Evolutionary conservation across 768 basidiomycete species (phyloP), one percentile per base, ranked within the genome.

Genomic region (Tubosaeta sp.): DNA sequence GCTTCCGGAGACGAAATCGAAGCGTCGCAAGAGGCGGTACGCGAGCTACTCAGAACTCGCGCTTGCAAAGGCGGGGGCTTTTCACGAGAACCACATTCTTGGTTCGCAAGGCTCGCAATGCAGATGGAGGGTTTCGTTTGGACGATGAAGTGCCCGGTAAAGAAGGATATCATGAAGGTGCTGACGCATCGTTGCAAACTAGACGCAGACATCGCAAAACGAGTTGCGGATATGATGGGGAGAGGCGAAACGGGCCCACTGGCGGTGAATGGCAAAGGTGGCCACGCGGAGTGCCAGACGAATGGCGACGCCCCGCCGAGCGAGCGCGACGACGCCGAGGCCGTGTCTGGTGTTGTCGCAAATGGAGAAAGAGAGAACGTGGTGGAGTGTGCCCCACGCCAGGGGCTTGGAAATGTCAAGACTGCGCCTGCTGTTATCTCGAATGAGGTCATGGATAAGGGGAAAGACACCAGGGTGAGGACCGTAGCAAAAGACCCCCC

Each of bases 161-260:
- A 42, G 46, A 66, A 37, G 50, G 54, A 68, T 11, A 22, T 62
- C 2, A 6, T 61, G 43, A 46, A 49, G 31, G 48, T 60, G 33
- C 52, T 67, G 48, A 59, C 48, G 26, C 16, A 46, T 22, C 66
- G 66, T 12, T 67, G 67, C 43, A 58, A 56, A 39, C 51, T 69
- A 53, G 60, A 64, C 25, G 45, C 46, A 13, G 66, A 64, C 5
- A 64, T 61, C 2, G 66, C 66, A 11, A 56, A 41, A 39, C 55
- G 27, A 43, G 53, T 67, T 9, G 66, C 48, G n/a, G 46, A 48
- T 6, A 55, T 69, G 46, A 64, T 70, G 54, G 57, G 45, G 27
- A 52, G 50, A 25, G 27, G 27, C 27, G 27, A 29, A 5, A 8
- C 8, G 27, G 27, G 8, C 8, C 5, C 8, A 29, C 8, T 8